Base-by-base conservation (phyloP, 2,329 filamentous ascomycete species). In the Lasiodiplodia citricola region DNA sequence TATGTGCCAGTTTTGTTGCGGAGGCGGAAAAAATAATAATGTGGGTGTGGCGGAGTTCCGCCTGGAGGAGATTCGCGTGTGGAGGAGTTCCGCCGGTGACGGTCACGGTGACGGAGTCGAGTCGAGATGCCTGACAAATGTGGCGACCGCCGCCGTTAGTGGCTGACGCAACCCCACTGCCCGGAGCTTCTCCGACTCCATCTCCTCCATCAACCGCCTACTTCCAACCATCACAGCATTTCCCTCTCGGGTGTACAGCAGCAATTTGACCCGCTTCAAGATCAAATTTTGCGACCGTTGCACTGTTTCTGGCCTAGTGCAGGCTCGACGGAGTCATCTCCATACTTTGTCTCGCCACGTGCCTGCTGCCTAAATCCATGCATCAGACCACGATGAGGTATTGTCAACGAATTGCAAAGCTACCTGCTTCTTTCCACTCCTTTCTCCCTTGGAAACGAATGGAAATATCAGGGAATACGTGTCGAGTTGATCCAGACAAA, bases 61-160 rank as follows among this genome's bases (percentile, higher is more conserved):
- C 35, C 41, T 50, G 23, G 25, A 51, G 47, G 4, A 35, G 37
- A 21, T 21, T 41, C 50, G 58, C 35, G 25, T 50, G 23, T 50
- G 23, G 25, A 51, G 31, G 31, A 35, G 18, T 11, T 11, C 25
- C 25, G n/a, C 25, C 60, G 60, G 58, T 31, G 58, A 51, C 58
- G 41, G 58, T 35, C 31, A 35, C 58, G 58, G 44, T 63, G 58
- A 63, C 58, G 58, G 57, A 47, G 37, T 13, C 28, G 57, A 47
- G 37, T 13, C 28, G 31, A 37, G 37, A 28, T 56, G 28, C 54
- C 54, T 56, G 56, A 44, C 21, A 60, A 60, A 60, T 60, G 55
- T 44, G 54, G 54, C 54, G 31, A 31, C 28, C 28, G 18, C 31
- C 54, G 28, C n/a, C n/a, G 4, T n/a, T 21, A 58, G 37, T 56